These are phyloP conservation scores for Pluteus cervinus DNA, from an alignment of 768 basidiomycete species.

Conservation along the genomic window DNA sequence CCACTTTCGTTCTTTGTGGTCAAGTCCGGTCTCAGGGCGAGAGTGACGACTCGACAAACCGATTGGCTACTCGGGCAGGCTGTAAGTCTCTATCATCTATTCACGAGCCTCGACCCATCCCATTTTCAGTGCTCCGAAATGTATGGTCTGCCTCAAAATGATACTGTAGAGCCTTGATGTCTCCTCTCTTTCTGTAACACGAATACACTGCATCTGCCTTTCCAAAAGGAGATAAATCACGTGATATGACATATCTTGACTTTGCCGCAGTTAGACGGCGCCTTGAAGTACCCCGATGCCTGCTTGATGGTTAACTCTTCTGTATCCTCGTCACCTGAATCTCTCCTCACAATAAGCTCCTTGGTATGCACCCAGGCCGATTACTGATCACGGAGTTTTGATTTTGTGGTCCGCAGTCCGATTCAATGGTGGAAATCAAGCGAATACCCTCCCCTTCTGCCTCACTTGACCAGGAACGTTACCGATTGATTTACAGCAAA, in stretches of 20 bases:
- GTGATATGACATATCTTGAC: constrained; percentile 2
- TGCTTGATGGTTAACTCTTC: background rate
- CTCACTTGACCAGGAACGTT: constrained; percentile 49
- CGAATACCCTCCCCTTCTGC: constrained; percentile 25
- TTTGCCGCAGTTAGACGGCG: constrained; percentile 1
- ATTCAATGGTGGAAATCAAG: constrained; percentile 77
- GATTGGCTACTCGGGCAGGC: constrained; percentile 91
- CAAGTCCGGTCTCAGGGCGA: constrained; percentile 93
- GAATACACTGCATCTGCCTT: background rate
- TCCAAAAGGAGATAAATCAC: no score
- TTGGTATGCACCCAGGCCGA: constrained; percentile 21
- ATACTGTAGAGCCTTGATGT: background rate
- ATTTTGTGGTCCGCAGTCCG: constrained; percentile 26
- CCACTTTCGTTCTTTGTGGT: constrained; percentile 93
- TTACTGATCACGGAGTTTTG: constrained; percentile 6
- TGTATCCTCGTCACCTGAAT: constrained; percentile 31
- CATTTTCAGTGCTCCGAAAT: constrained; percentile 77
- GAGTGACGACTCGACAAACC: constrained; percentile 94
- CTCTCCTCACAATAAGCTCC: constrained; percentile 40
- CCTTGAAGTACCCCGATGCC: constrained; percentile 1
- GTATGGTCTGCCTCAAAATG: constrained; percentile 96
- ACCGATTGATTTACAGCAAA: constrained; percentile 81
- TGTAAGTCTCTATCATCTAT: constrained; percentile 49
- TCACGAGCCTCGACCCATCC: constrained; percentile 3
- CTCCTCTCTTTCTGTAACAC: background rate